A percentile compares a stretch with the other conserved stretches of the same genome.
These are phyloP conservation scores for Stellera chamaejasme DNA, from an alignment of 345 rosid species.

Conservation along the genomic window DNA sequence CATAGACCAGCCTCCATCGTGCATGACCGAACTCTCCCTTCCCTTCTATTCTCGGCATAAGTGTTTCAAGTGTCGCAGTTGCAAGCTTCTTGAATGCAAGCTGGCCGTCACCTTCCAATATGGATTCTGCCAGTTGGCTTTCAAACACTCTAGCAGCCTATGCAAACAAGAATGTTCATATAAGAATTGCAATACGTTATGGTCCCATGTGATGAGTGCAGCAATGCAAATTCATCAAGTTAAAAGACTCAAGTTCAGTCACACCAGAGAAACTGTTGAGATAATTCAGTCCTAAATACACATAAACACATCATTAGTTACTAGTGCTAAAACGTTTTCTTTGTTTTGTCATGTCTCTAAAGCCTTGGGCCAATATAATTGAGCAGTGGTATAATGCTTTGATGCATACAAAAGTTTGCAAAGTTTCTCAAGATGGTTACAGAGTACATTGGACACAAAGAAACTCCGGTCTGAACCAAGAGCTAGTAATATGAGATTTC, in stretches of 20 bases:
- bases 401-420: no score
- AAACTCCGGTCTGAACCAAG: no score
- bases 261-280: background rate
- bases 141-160: conserved; percentile 96
- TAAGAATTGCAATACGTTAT: conserved; percentile 2
- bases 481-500: no score
- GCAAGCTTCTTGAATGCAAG: conserved; percentile 98
- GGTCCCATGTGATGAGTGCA: conserved; percentile 1
- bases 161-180: conserved; percentile 9
- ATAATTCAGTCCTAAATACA: no score
- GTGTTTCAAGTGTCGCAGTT: conserved; percentile 81
- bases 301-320: no score
- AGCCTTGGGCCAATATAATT: no score
- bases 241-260: background rate
- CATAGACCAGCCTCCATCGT: conserved; percentile 96
- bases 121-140: conserved; percentile 94
- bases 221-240: background rate
- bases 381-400: no score
- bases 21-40: conserved; percentile 95
- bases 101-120: conserved; percentile 93
- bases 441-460: no score
- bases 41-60: conserved; percentile 98
- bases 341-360: no score
- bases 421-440: no score
- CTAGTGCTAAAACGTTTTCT: no score